Percentiles rank a stretch among this genome's conserved stretches.
Evolutionary conservation across 331 rosid genomes (phyloP).

Genomic region (Quercus phellos): DNA sequence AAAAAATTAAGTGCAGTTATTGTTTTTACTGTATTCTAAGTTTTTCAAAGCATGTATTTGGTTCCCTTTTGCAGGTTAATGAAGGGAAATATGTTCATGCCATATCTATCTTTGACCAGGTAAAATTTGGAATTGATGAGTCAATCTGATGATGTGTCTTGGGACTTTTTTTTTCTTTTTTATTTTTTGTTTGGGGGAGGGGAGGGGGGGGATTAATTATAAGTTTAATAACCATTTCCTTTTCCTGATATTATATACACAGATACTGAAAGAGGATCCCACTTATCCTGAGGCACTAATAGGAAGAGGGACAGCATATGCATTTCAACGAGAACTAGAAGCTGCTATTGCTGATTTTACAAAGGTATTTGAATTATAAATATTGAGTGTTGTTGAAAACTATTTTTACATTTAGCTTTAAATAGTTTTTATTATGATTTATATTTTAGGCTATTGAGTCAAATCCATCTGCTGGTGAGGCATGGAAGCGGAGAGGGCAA

Average conservation of each 20-base stretch:
- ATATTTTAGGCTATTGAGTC: slow-evolving; percentile 71
- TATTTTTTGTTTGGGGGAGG: background rate
- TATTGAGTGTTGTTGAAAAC: slow-evolving; percentile 10
- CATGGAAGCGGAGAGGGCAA: slow-evolving; percentile 99
- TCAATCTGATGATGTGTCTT: slow-evolving; percentile 12
- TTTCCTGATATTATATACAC: slow-evolving; percentile 24
- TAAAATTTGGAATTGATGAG: slow-evolving; percentile 26
- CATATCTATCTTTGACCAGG: slow-evolving; percentile 85
- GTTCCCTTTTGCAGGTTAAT: slow-evolving; percentile 64
- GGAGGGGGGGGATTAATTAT: background rate
- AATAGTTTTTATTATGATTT: slow-evolving; percentile 16
- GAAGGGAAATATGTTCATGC: slow-evolving; percentile 88
- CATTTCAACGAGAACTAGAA: slow-evolving; percentile 82
- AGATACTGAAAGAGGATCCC: slow-evolving; percentile 89
- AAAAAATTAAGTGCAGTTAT: background rate
- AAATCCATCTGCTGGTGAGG: slow-evolving; percentile 86
- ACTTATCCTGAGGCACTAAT: slow-evolving; percentile 93
- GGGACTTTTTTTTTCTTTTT: background rate
- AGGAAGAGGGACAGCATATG: slow-evolving; percentile 94
- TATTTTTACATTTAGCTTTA: background rate
- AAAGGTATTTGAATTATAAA: slow-evolving; percentile 53
- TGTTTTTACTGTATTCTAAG: slow-evolving; percentile 11
- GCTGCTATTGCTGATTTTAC: slow-evolving; percentile 92
- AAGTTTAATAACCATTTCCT: slow-evolving; percentile 12
- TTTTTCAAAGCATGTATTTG: background rate